phyloP scores from a whole-genome alignment of 441 rosid species.

The Geranium incanum region DNA sequence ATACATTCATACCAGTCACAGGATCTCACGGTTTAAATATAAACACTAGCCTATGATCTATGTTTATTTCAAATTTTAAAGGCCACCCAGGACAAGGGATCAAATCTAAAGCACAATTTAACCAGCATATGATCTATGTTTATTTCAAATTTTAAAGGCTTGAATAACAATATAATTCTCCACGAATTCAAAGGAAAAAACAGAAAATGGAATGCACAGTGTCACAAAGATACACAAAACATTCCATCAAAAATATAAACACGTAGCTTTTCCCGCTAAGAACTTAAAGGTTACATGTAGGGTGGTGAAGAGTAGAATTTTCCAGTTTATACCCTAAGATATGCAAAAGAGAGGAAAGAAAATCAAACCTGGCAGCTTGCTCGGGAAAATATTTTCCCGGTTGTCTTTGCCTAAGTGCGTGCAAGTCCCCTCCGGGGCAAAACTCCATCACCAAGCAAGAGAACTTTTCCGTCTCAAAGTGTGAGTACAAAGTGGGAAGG shows the following conservation, averaged over 20 bases:
- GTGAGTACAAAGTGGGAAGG: constrained; percentile 79
- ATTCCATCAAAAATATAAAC: background rate
- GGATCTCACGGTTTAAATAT: too few species aligned
- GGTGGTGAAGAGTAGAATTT: background rate
- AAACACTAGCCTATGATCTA: too few species aligned
- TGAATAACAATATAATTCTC: too few species aligned
- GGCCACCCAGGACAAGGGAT: too few species aligned
- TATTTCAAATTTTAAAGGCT: too few species aligned
- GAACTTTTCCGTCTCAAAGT: constrained; percentile 23
- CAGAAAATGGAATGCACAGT: too few species aligned
- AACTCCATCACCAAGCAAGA: constrained; percentile 64
- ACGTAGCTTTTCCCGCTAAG: background rate
- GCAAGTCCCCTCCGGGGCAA: constrained; percentile 78
- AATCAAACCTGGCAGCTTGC: constrained; percentile 82
- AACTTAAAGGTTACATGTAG: background rate
- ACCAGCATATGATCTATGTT: too few species aligned
- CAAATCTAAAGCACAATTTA: too few species aligned
- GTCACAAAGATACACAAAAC: too few species aligned
- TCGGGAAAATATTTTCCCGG: constrained; percentile 91
- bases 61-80: too few species aligned
- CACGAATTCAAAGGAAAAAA: too few species aligned
- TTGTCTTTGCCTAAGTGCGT: constrained; percentile 81
- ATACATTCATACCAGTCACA: too few species aligned
- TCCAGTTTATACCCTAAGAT: constrained; percentile 1
- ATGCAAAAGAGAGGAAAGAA: background rate